Evolutionary conservation across 176 grass and related monocot species (phyloP), one percentile per base, ranked within the genome.

Genomic region (Hordeum marinum): DNA sequence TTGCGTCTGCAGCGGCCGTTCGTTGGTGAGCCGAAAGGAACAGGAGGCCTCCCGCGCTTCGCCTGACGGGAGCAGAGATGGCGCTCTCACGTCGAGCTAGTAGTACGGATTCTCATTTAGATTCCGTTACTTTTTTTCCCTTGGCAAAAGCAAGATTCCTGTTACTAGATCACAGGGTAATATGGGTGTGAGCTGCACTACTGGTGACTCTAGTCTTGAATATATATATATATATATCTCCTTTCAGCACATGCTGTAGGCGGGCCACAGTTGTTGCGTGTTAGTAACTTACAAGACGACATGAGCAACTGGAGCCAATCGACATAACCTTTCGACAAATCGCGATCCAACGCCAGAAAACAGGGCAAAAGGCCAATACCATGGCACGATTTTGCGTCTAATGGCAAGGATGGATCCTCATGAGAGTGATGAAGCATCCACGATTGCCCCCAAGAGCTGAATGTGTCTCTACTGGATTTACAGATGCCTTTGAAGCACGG

Each of bases 381-480:
- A 8, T 41, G 7, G 24, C 25, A 63, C 3, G 23, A 1, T 27
- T 20, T 24, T 29, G 31, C 29, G 24, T 15, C 11, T 17, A n/a
- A 24, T 18, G 8, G 23, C 6, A 68, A 6, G 45, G 32, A 15
- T 68, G 1, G 10, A 64, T n/a, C 68, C 9, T 31, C 58, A 40
- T 23, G 17, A 36, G 52, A 8, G 15, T 71, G 39, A 63, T 1
- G 18, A 78, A 13, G 43, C 21, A 72, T 41, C 20, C 39, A 21
- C 18, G 27, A 26, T 61, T 3, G n/a, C 21, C 27, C 55, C 20
- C 54, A 10, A 26, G 18, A 35, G 64, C 55, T 45, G 32, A 39
- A 8, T 52, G 60, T 68, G 43, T 83, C 48, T 66, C 80, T 43
- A 32, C n/a, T 32, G 50, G 46, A 79, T 84, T 60, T 87, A 68